Evolutionary conservation across 305 asterid species (phyloP), one percentile per base, ranked within the genome.

Genomic region (Plantago lanceolata): DNA sequence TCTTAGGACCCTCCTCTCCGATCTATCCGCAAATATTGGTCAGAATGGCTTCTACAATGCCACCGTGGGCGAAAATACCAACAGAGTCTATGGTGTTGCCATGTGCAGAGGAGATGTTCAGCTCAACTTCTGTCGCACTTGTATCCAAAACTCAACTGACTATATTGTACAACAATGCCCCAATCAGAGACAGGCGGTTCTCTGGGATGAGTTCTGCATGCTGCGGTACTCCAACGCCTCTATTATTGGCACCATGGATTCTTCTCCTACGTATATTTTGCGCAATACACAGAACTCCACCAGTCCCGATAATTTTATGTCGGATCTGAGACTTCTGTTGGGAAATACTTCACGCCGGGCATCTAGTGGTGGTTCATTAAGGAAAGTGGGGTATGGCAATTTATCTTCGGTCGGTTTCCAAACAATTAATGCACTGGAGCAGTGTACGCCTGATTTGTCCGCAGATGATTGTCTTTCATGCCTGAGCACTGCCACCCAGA

Each of bases 381-480:
- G 59, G 19, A 78, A 74, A 18, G 44, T 68, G 11, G 77, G 66
- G 2, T 51, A 53, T 11, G 74, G 75, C 18, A 69, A 59, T 67
- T 20, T 6, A 0, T 26, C 24, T 0, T 48, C 50, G 0, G 26
- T 65, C 0, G 55, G 15, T 17, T 20, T 19, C 3, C 55, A 48
- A 61, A 57, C 4, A 16, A 19, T 79, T 31, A 75, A 59, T 16
- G 62, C 63, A 0, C n/a, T 75, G 43, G 56, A 71, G 15, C 85
- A 82, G 66, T 79, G 88, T 70, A 68, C 63, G 21, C 85, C 85
- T 26, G 77, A 79, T 63, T 2, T 79, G 6, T 57, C 76, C 2
- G 0, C 2, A 0, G 7, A 26, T 8, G 64, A 68, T 13, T 75
- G 84, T 48, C 2, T 6, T 0, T 0, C 4, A 4, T 82, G 83